Conservation (phyloP, 139 green algal species). For the Chlamydomonas sphaeroides region DNA sequence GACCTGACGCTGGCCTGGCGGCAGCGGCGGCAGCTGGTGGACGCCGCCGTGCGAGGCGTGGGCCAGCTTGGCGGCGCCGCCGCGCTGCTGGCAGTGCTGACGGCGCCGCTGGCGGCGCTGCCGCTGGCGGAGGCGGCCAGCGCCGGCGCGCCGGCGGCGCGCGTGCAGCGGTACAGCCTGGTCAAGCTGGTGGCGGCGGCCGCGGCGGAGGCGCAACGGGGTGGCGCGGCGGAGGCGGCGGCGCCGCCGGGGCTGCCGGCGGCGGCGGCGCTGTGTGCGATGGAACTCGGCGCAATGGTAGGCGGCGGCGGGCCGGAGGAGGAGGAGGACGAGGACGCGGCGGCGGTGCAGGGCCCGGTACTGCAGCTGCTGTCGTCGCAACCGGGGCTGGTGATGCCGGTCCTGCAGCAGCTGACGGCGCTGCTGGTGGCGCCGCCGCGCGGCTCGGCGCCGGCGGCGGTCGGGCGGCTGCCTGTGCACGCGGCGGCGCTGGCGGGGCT, state of each 20-base stretch:
- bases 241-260: neutral
- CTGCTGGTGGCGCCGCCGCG: neutral
- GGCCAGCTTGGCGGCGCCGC: constrained; percentile 1
- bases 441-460: neutral
- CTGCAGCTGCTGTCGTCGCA: constrained; percentile 6
- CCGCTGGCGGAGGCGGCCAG: neutral
- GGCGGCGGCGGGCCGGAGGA: neutral
- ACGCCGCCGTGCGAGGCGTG: neutral
- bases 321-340: neutral
- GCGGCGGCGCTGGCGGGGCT: constrained; percentile 15
- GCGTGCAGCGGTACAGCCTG: constrained; percentile 36
- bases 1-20: neutral
- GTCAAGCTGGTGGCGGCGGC: constrained; percentile 19
- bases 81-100: constrained; percentile 36
- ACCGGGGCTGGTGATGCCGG: neutral
- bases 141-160: neutral
- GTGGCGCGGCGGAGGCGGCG: neutral
- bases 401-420: constrained; percentile 24
- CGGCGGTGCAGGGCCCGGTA: neutral
- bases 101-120: constrained; percentile 16
- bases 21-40: constrained; percentile 21
- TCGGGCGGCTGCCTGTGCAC: neutral
- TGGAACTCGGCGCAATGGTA: neutral
- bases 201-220: constrained; percentile 1
- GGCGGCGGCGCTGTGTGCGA: neutral